A percentile compares a stretch with the other conserved stretches of the same genome.
Conservation (phyloP, 2,329 filamentous ascomycete genomes). For the Trichoderma atroviride region DNA sequence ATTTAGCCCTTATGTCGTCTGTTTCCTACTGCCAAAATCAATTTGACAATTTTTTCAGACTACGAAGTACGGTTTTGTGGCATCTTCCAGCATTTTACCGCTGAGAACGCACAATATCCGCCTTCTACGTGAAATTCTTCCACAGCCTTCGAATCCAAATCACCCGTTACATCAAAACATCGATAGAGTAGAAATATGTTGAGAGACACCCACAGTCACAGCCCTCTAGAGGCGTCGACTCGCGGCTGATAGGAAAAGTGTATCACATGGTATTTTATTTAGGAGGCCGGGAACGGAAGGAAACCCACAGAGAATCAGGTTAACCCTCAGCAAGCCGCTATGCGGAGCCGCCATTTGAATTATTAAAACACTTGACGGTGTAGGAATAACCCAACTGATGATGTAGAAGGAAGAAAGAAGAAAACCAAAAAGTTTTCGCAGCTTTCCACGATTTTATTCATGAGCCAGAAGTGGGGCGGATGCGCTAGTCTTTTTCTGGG, state of each 20-base stretch:
- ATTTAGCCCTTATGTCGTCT: not conserved
- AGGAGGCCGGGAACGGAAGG: conserved; percentile 60
- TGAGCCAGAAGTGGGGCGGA: not conserved
- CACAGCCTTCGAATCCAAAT: not conserved
- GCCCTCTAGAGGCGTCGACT: conserved; percentile 43
- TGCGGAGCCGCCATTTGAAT: conserved; percentile 54
- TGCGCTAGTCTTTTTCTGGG: not conserved
- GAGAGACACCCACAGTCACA: conserved; percentile 51
- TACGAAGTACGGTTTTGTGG: not conserved
- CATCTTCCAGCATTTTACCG: not conserved
- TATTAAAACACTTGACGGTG: conserved; percentile 56
- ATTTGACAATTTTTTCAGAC: not conserved
- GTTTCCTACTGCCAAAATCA: not conserved
- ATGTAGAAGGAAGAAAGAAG: conserved; percentile 43
- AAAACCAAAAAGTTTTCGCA: conserved; percentile 27
- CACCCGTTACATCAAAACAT: not conserved
- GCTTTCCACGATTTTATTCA: conserved; percentile 27
- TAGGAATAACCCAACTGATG: conserved; percentile 52
- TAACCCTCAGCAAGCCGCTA: conserved; percentile 59
- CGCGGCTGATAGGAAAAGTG: conserved; percentile 52
- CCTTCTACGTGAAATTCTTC: not conserved
- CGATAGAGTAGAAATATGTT: conserved; percentile 12
- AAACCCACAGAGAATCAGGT: conserved; percentile 50
- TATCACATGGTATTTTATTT: conserved; percentile 47
- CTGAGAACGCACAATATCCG: not conserved